phyloP scores from a whole-genome alignment of 2,329 filamentous ascomycete genomes.

The Magnaporthiopsis incrustans region DNA sequence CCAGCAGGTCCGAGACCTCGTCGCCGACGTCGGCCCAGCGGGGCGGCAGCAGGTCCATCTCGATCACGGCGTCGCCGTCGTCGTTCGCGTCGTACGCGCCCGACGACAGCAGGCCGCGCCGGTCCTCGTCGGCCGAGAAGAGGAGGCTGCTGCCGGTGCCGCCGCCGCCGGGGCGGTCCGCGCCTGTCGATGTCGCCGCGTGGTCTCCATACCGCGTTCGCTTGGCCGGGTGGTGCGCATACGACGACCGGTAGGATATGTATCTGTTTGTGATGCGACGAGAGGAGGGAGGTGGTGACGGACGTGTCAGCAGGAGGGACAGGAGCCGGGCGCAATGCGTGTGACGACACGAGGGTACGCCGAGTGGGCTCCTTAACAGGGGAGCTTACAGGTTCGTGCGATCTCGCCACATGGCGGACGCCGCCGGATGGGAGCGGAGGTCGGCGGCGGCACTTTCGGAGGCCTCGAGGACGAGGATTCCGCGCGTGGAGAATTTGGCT shows the following conservation, averaged over 20 bases:
- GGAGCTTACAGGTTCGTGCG: constrained; percentile 84
- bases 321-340: background rate
- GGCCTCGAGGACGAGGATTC: background rate
- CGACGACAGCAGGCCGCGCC: constrained; percentile 75
- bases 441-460: background rate
- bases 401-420: constrained; percentile 93
- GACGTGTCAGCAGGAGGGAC: background rate
- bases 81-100: constrained; percentile 70
- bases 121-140: constrained; percentile 46
- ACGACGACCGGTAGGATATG: constrained; percentile 98
- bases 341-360: constrained; percentile 13
- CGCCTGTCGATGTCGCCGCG: constrained; percentile 54
- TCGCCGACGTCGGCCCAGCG: constrained; percentile 95
- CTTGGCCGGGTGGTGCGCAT: constrained; percentile 87
- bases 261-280: constrained; percentile 38
- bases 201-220: constrained; percentile 59
- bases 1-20: constrained; percentile 77
- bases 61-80: constrained; percentile 90
- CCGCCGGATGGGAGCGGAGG: constrained; percentile 19
- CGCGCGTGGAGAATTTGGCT: background rate
- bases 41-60: constrained; percentile 94
- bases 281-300: too few species aligned
- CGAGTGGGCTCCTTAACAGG: constrained; percentile 11
- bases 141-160: constrained; percentile 31
- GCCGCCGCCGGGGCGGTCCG: constrained; percentile 42